Evolutionary conservation across 2,329 filamentous ascomycete genomes (phyloP), one percentile per base, ranked within the genome.

Genomic region (Colletotrichum kahawae): DNA sequence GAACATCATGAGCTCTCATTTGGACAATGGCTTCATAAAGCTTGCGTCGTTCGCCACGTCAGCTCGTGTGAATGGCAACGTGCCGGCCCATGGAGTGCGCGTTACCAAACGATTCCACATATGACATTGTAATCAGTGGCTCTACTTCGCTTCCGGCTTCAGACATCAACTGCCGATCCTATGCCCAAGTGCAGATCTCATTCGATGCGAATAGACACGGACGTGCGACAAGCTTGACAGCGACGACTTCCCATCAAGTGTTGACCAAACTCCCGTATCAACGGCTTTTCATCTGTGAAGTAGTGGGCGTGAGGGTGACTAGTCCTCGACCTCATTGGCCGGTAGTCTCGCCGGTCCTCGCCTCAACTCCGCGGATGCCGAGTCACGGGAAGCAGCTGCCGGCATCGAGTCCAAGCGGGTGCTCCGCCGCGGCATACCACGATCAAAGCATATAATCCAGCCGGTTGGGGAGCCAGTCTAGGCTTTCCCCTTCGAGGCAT

Each of bases 321-420:
- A 21, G 43, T 16, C 0, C 2, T 2, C n/a, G 4, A 13, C 43
- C n/a, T n/a, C 7, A n/a, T n/a, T 21, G n/a, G 43, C 2, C 1
- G n/a, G 43, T 13, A 12, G 10, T 51, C 43, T 51, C 43, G 43
- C 10, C n/a, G 43, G 43, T 51, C 6, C n/a, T 51, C 43, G n/a
- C 21, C n/a, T 21, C 43, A 13, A 51, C 43, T 21, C 43, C 1
- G 43, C 43, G 43, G 0, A 51, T 51, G 43, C n/a, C 43, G n/a
- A 51, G 43, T 51, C 3, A 21, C 43, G 21, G 12, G n/a, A 21
- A 21, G 43, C 10, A 51, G n/a, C 12, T 21, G 0, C 43, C n/a
- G n/a, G n/a, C 43, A 51, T 10, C 2, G 10, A 21, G 43, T 51
- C 43, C n/a, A 51, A 1, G 2, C 43, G 43, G 43, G n/a, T 13